Evolutionary conservation across 106 monocot genomes (phyloP).

Genomic region (Dioscorea zingiberensis): DNA sequence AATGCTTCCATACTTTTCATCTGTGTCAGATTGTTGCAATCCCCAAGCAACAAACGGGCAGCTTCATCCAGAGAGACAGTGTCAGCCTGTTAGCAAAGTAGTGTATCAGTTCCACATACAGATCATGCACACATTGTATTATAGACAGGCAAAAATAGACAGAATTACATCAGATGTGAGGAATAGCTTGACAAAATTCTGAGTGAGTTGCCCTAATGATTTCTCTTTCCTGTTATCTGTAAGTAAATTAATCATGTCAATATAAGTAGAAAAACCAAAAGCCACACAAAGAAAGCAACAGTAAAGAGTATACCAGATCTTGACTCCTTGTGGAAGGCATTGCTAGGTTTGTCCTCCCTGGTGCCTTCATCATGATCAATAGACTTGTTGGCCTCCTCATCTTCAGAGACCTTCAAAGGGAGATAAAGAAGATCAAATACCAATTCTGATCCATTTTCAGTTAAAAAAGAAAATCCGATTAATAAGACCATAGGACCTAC

Average conservation of each 20-base stretch:
- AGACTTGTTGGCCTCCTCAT: constrained; percentile 48
- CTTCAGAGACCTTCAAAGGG: constrained; percentile 21
- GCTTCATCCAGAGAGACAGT: constrained; percentile 87
- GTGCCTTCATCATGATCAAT: constrained; percentile 3
- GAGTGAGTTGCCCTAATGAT: constrained; percentile 79
- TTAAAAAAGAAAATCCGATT: neutral
- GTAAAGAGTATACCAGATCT: too few species aligned
- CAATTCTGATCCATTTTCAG: too few species aligned
- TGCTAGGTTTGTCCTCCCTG: too few species aligned
- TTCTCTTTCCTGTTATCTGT: constrained; percentile 75
- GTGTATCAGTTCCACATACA: neutral
- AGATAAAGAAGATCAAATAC: neutral
- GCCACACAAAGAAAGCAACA: too few species aligned
- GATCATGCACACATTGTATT: neutral
- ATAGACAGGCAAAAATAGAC: neutral
- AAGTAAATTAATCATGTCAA: neutral
- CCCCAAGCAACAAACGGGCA: constrained; percentile 69
- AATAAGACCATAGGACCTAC: neutral
- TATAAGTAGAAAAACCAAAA: too few species aligned
- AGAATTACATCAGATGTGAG: constrained; percentile 57
- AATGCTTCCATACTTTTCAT: constrained; percentile 56
- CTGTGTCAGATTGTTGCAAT: constrained; percentile 45
- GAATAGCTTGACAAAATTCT: constrained; percentile 92
- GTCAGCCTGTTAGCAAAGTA: constrained; percentile 34
- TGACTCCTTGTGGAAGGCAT: too few species aligned